phyloP scores from a whole-genome alignment of 495 filamentous ascomycete species.

The Rhypophila decipiens region DNA sequence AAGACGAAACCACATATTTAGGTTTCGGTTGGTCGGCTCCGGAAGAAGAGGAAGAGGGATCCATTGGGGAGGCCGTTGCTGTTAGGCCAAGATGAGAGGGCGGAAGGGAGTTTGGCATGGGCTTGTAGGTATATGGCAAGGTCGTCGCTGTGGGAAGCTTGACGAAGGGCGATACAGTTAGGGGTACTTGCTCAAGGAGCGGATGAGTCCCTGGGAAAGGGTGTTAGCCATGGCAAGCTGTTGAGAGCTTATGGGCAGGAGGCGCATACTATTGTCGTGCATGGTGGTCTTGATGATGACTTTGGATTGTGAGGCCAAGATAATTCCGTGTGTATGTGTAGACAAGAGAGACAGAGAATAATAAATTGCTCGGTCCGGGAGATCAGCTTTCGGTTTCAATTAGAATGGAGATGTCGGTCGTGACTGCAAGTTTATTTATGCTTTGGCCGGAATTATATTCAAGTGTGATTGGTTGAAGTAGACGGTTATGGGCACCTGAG shows the following conservation, averaged over 20 bases:
- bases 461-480: no score
- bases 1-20: conserved; percentile 66
- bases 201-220: conserved; percentile 64
- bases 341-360: background rate
- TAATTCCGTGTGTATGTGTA: background rate
- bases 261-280: conserved; percentile 41
- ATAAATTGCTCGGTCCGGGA: no score
- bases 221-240: no score
- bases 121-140: conserved; percentile 90
- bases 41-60: conserved; percentile 29
- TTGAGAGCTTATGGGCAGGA: background rate
- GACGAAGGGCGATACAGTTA: conserved; percentile 92
- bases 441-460: no score
- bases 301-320: background rate
- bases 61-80: conserved; percentile 29
- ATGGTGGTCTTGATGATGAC: conserved; percentile 20
- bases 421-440: no score
- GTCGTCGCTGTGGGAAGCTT: conserved; percentile 84
- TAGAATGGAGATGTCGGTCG: no score
- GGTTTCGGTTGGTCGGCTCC: conserved; percentile 32
- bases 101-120: conserved; percentile 77
- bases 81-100: conserved; percentile 59
- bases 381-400: no score
- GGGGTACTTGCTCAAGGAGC: conserved; percentile 82
- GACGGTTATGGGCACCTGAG: no score